Base-by-base conservation (phyloP, 495 filamentous ascomycete genomes). In the Penicillium cinerascens region DNA sequence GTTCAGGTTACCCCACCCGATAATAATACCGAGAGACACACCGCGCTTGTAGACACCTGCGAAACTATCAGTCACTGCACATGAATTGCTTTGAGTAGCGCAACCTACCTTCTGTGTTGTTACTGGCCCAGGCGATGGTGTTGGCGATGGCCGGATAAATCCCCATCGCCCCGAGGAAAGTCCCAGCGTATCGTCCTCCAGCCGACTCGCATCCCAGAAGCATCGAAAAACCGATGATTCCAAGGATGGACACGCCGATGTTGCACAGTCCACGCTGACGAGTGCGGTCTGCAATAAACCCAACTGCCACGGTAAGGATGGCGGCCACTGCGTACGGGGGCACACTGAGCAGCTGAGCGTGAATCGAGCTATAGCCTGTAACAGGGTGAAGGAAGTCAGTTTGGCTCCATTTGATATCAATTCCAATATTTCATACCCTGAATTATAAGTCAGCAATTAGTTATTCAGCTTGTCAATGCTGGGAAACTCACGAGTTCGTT, bases 121-220 rank as follows among this genome's bases (percentile, higher is more conserved):
- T 97, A 42, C 82, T 82, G 16, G 85, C 70, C 92, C 92, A 97
- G 21, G 84, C 82, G 52, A 97, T 89, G 0, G 91, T 95, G 63
- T 96, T 95, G n/a, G 92, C 69, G 55, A 96, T 89, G 66, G 82
- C 87, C 0, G 92, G 92, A 60, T 96, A 97, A 58, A 97, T 96
- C 0, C 92, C 92, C 46, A 92, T 69, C 0, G 92, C 92, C 6
- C 85, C 90, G 1, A 97, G 75, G 71, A 95, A 97, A 0, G 82
- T 86, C 8, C 87, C 92, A 0, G 86, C 87, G 63, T 97, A 97
- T 49, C 87, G 84, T 5, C 88, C 80, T 2, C 77, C 78, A 0
- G 89, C 68, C 13, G 78, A 63, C 20, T 81, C 65, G 27, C 70
- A 68, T n/a, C 73, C 73, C 8, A 96, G 67, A 1, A 96, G 79